Evolutionary conservation across 2,329 filamentous ascomycete species (phyloP).

Genomic region (Talaromyces pinophilus): DNA sequence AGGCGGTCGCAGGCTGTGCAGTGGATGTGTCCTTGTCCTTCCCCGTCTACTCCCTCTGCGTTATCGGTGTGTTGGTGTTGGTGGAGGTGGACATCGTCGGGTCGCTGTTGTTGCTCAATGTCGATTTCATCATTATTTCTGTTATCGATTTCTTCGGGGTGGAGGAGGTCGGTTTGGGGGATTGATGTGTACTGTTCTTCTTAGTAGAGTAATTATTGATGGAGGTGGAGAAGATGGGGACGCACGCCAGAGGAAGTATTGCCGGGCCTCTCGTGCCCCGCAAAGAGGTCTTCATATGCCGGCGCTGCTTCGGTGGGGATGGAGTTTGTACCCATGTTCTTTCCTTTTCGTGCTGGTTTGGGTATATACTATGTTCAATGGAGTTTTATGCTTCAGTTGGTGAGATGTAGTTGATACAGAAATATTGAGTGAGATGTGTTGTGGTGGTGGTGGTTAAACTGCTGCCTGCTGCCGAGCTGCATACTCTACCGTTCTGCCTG

Average conservation of each 20-base stretch:
- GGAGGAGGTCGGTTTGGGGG: background rate
- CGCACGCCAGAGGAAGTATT: conserved; percentile 11
- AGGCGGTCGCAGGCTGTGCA: conserved; percentile 17
- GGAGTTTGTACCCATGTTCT: conserved; percentile 3
- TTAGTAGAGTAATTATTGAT: background rate
- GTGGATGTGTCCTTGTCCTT: conserved; percentile 5
- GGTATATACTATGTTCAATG: too few relatives aligned
- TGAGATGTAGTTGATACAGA: background rate
- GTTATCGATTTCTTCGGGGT: background rate
- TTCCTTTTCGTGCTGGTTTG: too few relatives aligned
- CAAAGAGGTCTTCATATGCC: conserved; percentile 16
- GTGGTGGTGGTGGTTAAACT: background rate
- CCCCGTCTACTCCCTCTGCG: background rate
- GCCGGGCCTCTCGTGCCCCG: background rate
- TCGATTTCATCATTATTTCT: background rate
- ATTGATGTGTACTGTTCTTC: conserved; percentile 6
- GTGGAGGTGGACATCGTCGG: background rate
- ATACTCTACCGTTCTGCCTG: background rate
- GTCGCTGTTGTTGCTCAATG: background rate
- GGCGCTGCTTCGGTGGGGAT: conserved; percentile 1
- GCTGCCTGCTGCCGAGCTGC: conserved; percentile 6
- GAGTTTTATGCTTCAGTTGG: background rate
- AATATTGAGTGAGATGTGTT: background rate
- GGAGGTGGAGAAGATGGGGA: background rate
- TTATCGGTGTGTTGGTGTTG: background rate